Conservation (phyloP, 805 yeast genomes). For the Vanderwaltozyma verrucispora region DNA sequence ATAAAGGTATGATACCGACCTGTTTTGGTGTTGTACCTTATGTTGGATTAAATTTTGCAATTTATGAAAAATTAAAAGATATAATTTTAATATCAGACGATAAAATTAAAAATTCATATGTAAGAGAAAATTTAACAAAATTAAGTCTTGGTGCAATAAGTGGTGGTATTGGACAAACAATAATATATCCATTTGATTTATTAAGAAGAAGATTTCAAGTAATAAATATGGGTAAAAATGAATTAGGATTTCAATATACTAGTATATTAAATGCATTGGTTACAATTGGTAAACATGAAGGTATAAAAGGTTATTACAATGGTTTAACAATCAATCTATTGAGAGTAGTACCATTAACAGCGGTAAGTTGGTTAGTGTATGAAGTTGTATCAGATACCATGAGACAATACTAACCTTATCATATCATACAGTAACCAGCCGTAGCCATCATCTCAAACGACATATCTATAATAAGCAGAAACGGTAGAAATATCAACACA, state of each 20-base stretch:
- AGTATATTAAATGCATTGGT: constrained; percentile 65
- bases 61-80: constrained; percentile 74
- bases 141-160: constrained; percentile 73
- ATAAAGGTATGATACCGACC: constrained; percentile 85
- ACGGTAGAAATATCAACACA: too few species aligned
- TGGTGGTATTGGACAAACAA: constrained; percentile 83
- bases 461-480: too few species aligned
- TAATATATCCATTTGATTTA: constrained; percentile 87
- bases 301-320: constrained; percentile 58
- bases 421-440: too few species aligned
- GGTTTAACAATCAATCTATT: constrained; percentile 73
- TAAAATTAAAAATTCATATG: constrained; percentile 22
- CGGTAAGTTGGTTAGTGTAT: constrained; percentile 83
- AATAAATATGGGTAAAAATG: constrained; percentile 58
- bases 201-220: constrained; percentile 88
- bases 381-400: constrained; percentile 47
- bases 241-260: constrained; percentile 74
- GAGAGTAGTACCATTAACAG: constrained; percentile 93
- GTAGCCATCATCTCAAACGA: too few species aligned
- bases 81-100: constrained; percentile 26
- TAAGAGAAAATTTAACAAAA: constrained; percentile 37
- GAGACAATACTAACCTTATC: not conserved
- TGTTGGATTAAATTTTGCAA: constrained; percentile 84
- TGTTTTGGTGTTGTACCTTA: constrained; percentile 92
- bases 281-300: constrained; percentile 64